Percentiles rank a stretch among this genome's conserved stretches.
Conservation (phyloP, 2,329 filamentous ascomycete genomes). For the Epicoccum nigrum region DNA sequence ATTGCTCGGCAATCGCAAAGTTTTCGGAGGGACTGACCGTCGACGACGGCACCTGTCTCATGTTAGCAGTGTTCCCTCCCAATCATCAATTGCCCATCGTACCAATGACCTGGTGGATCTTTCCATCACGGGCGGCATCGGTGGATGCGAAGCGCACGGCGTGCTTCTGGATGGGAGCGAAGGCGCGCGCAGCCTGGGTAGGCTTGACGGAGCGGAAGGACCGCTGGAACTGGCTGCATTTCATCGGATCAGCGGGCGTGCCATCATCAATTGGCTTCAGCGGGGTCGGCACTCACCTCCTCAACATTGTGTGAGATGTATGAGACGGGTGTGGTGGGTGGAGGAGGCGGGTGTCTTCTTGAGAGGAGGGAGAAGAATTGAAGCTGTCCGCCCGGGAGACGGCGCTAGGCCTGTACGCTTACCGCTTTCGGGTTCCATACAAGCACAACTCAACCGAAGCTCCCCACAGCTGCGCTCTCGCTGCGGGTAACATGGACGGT, state of each 20-base stretch:
- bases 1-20: constrained; percentile 36
- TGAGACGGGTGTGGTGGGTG: constrained; percentile 41
- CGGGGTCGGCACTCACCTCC: constrained; percentile 57
- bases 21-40: constrained; percentile 69
- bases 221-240: constrained; percentile 45
- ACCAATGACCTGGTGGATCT: constrained; percentile 81
- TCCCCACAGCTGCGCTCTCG: constrained; percentile 11
- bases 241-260: constrained; percentile 48
- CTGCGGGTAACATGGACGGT: background rate
- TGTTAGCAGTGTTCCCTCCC: background rate
- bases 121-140: constrained; percentile 63
- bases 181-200: constrained; percentile 52
- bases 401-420: constrained; percentile 11
- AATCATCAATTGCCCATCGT: background rate
- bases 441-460: constrained; percentile 10
- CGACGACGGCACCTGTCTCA: constrained; percentile 78
- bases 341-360: constrained; percentile 37
- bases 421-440: constrained; percentile 12
- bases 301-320: constrained; percentile 64
- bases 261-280: constrained; percentile 48
- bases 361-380: constrained; percentile 23
- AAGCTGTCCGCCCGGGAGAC: constrained; percentile 8
- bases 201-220: constrained; percentile 59
- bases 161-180: constrained; percentile 63
- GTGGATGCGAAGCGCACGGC: constrained; percentile 67